These are phyloP conservation scores for Magnaporthiopsis incrustans DNA, from an alignment of 2,329 filamentous ascomycete species.

Conservation along the genomic window DNA sequence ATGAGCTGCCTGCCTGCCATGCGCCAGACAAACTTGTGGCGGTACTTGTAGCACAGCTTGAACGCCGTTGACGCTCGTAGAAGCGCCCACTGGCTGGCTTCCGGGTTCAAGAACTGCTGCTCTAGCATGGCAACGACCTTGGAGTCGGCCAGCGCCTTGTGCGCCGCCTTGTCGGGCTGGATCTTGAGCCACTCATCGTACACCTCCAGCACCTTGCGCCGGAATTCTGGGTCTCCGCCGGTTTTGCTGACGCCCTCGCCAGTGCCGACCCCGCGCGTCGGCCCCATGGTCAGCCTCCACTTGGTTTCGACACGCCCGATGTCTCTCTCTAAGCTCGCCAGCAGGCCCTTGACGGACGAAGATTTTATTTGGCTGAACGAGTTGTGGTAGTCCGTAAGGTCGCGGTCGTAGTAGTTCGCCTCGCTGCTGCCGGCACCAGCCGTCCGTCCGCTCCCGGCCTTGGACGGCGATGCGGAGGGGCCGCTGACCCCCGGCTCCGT, in stretches of 20 bases:
- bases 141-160: conserved; percentile 12
- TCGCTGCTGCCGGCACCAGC: conserved; percentile 8
- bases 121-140: conserved; percentile 23
- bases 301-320: conserved; percentile 20
- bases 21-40: conserved; percentile 32
- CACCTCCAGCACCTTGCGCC: conserved; percentile 24
- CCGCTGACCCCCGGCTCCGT: background rate
- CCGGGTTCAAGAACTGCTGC: conserved; percentile 18
- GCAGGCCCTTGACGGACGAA: conserved; percentile 21
- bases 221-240: conserved; percentile 13
- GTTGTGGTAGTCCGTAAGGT: conserved; percentile 26
- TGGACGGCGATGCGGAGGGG: background rate
- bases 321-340: conserved; percentile 25
- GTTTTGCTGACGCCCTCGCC: conserved; percentile 8
- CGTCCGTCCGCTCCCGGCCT: background rate
- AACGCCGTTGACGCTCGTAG: conserved; percentile 44
- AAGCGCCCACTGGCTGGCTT: conserved; percentile 35
- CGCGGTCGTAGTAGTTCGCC: conserved; percentile 26
- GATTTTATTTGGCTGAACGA: conserved; percentile 25
- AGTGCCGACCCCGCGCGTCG: background rate
- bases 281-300: conserved; percentile 23
- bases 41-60: conserved; percentile 23
- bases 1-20: conserved; percentile 42
- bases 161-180: conserved; percentile 22
- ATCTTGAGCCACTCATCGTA: conserved; percentile 36